phyloP scores from a whole-genome alignment of 192 early-diverging fungal species.

The Coemansia guatemalensis region DNA sequence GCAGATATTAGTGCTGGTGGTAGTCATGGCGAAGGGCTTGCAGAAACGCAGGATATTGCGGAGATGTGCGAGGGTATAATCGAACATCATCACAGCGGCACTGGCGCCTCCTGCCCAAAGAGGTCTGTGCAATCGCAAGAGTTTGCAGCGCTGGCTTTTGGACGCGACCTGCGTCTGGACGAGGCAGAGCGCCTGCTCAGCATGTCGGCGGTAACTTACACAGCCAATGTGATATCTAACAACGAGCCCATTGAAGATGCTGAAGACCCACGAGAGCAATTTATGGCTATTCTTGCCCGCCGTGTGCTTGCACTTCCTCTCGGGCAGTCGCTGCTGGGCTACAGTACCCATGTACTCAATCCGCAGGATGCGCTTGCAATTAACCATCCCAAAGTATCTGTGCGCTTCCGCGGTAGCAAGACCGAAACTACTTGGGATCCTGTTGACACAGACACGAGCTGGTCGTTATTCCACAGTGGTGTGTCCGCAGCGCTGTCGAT shows the following conservation, averaged over 20 bases:
- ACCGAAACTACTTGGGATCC: constrained; percentile 33
- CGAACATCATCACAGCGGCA: constrained; percentile 1
- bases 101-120: background rate
- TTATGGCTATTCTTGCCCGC: constrained; percentile 22
- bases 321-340: constrained; percentile 70
- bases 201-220: constrained; percentile 1
- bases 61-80: constrained; percentile 22
- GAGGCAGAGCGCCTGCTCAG: constrained; percentile 32
- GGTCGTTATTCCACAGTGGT: constrained; percentile 90
- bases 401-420: constrained; percentile 65
- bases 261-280: constrained; percentile 16
- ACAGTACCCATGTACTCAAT: constrained; percentile 57
- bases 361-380: constrained; percentile 62
- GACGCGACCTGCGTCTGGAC: constrained; percentile 38
- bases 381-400: constrained; percentile 56
- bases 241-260: constrained; percentile 7
- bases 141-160: constrained; percentile 21
- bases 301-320: constrained; percentile 66
- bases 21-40: background rate
- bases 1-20: background rate
- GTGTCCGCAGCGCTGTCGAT: constrained; percentile 76
- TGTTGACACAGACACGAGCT: constrained; percentile 54
- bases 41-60: constrained; percentile 14
- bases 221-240: background rate
- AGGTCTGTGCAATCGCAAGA: constrained; percentile 18